Evolutionary conservation across 768 basidiomycete species (phyloP).

Genomic region (Tylopilus rubrobrunneus): DNA sequence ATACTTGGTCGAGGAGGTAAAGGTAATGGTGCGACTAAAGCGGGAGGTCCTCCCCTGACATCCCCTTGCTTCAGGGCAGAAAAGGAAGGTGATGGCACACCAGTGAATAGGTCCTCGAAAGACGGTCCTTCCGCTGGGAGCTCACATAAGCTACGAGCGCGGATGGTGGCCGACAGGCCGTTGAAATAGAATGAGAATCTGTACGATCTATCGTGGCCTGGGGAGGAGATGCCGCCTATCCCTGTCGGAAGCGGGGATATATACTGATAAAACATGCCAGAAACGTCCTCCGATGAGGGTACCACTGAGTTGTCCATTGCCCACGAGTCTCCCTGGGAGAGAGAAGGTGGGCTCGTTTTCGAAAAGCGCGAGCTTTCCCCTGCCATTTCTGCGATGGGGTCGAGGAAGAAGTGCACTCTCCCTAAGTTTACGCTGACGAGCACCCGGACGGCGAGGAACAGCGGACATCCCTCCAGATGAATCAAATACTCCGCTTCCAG

Average conservation of each 20-base stretch:
- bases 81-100: slow-evolving; percentile 31
- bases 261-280: slow-evolving; percentile 16
- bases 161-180: slow-evolving; percentile 85
- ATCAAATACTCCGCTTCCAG: slow-evolving; percentile 8
- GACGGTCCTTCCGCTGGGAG: slow-evolving; percentile 91
- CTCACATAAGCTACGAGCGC: slow-evolving; percentile 88
- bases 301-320: slow-evolving; percentile 33
- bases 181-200: slow-evolving; percentile 99
- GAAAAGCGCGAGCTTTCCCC: slow-evolving; percentile 89
- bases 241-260: slow-evolving; percentile 5
- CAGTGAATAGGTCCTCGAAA: slow-evolving; percentile 86
- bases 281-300: slow-evolving; percentile 41
- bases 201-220: slow-evolving; percentile 84
- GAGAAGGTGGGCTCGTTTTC: slow-evolving; percentile 57
- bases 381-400: slow-evolving; percentile 50
- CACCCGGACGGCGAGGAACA: slow-evolving; percentile 22
- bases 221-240: slow-evolving; percentile 37
- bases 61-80: slow-evolving; percentile 6
- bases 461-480: slow-evolving; percentile 7
- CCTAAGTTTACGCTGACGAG: slow-evolving; percentile 83
- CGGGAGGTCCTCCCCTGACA: neutral
- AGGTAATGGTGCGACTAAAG: slow-evolving; percentile 9
- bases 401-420: slow-evolving; percentile 74
- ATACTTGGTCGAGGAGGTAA: neutral
- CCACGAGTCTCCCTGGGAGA: slow-evolving; percentile 38